phyloP scores from a whole-genome alignment of 805 yeast species.

The Pichia rugopelliculosa region DNA sequence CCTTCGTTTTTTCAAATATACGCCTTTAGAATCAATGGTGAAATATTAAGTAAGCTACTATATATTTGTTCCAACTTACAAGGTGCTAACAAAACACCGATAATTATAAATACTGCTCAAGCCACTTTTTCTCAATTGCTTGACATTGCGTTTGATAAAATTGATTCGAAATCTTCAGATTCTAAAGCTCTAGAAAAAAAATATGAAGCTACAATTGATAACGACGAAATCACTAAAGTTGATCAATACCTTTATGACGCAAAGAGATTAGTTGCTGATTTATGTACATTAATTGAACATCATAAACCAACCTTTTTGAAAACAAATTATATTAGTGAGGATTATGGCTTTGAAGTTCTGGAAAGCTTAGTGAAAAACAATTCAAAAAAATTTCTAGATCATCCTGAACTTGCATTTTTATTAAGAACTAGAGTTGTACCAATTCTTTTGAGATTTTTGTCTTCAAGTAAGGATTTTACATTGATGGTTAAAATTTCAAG shows the following conservation, averaged over 20 bases:
- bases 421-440: conserved; percentile 70
- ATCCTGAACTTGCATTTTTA: conserved; percentile 58
- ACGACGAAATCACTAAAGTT: conserved; percentile 35
- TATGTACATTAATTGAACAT: conserved; percentile 60
- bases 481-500: conserved; percentile 70
- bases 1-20: conserved; percentile 70
- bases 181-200: conserved; percentile 14
- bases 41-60: conserved; percentile 49
- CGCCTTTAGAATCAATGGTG: conserved; percentile 45
- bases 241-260: conserved; percentile 60
- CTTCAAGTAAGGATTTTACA: conserved; percentile 54
- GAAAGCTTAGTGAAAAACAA: conserved; percentile 74
- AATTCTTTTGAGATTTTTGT: conserved; percentile 57
- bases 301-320: conserved; percentile 49
- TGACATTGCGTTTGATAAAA: conserved; percentile 68
- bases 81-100: conserved; percentile 57
- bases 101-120: conserved; percentile 82
- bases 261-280: conserved; percentile 58
- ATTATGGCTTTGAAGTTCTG: conserved; percentile 71
- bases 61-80: conserved; percentile 68
- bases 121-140: conserved; percentile 88
- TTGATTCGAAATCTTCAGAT: conserved; percentile 34
- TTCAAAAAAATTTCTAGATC: conserved; percentile 43
- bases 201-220: conserved; percentile 38
- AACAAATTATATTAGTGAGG: conserved; percentile 45